Evolutionary conservation across 768 basidiomycete species (phyloP).

Genomic region (Psilocybe cubensis): DNA sequence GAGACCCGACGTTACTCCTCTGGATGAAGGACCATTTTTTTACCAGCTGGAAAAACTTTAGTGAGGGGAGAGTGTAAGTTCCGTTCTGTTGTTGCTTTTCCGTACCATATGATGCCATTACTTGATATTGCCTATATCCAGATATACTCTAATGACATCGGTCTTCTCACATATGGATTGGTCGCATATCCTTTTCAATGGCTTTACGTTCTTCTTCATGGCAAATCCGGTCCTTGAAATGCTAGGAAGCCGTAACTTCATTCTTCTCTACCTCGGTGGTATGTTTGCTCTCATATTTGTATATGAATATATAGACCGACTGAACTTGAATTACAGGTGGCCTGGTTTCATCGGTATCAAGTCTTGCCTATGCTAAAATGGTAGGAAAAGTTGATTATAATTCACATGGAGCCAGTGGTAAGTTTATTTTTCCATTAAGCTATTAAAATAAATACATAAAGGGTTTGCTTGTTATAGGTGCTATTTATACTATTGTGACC

Average conservation of each 20-base stretch:
- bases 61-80: constrained; percentile 66
- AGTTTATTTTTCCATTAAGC: constrained; percentile 19
- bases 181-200: constrained; percentile 74
- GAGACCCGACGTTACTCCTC: constrained; percentile 38
- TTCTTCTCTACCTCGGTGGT: constrained; percentile 78
- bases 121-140: constrained; percentile 27
- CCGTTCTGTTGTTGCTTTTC: neutral
- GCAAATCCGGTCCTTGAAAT: constrained; percentile 62
- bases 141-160: constrained; percentile 76
- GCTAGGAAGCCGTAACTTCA: constrained; percentile 68
- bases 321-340: constrained; percentile 54
- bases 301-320: no score
- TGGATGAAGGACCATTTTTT: constrained; percentile 71
- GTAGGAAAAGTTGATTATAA: constrained; percentile 39
- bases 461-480: constrained; percentile 44
- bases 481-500: constrained; percentile 71
- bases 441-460: neutral
- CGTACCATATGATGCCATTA: neutral
- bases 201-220: constrained; percentile 80
- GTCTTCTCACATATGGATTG: constrained; percentile 70
- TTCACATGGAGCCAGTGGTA: constrained; percentile 78
- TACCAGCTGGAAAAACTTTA: constrained; percentile 61
- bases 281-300: no score
- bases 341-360: constrained; percentile 53
- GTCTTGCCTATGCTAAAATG: constrained; percentile 50